These are phyloP conservation scores for Mortierella polycephala DNA, from an alignment of 371 early-diverging fungal genomes.

Conservation along the genomic window DNA sequence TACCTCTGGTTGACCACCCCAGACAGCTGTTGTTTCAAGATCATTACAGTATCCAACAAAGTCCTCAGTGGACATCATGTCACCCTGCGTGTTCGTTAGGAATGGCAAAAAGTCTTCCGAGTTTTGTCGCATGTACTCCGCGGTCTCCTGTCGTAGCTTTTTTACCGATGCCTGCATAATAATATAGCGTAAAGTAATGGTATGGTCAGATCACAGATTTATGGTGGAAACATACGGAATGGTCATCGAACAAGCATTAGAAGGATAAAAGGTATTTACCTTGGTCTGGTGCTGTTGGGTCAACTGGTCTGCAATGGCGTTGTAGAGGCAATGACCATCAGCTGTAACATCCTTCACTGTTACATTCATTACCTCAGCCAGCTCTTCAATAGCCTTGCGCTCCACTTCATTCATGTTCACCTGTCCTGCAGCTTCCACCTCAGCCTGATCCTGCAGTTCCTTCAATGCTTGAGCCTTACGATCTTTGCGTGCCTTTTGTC, in stretches of 20 bases:
- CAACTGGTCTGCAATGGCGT: constrained; percentile 88
- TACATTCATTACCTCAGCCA: constrained; percentile 64
- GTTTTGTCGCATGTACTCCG: constrained; percentile 81
- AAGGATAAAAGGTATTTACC: constrained; percentile 33
- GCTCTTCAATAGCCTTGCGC: constrained; percentile 70
- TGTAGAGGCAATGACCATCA: constrained; percentile 92
- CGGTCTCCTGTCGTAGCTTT: constrained; percentile 76
- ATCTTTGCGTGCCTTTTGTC: constrained; percentile 75
- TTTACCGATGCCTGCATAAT: constrained; percentile 56
- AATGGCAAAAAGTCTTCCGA: constrained; percentile 92
- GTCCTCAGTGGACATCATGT: constrained; percentile 71
- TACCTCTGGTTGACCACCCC: constrained; percentile 97
- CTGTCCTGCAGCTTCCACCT: constrained; percentile 79
- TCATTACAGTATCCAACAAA: constrained; percentile 82
- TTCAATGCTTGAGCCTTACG: constrained; percentile 80
- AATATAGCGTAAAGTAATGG: not conserved
- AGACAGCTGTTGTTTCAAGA: constrained; percentile 83
- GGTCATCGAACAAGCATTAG: not conserved
- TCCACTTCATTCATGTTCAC: constrained; percentile 83
- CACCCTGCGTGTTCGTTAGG: constrained; percentile 81
- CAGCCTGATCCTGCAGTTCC: constrained; percentile 81
- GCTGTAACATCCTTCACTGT: constrained; percentile 66
- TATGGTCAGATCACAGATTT: too few relatives aligned
- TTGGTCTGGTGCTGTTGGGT: constrained; percentile 60
- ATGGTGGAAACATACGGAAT: too few relatives aligned